Conservation (phyloP, 805 yeast species). For the Saccharomycopsis selenospora region DNA sequence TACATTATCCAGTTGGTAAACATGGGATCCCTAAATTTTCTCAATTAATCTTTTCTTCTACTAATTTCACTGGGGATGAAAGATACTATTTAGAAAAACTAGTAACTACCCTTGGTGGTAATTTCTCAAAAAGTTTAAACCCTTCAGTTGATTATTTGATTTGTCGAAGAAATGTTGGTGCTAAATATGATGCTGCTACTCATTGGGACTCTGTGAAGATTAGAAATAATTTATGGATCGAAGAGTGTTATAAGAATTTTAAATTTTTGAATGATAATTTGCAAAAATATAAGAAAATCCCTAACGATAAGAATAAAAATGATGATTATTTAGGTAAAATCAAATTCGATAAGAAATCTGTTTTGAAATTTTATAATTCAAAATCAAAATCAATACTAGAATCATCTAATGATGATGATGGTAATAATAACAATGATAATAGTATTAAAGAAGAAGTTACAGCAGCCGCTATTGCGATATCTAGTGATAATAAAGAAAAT, state of each 20-base stretch:
- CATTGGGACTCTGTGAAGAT: constrained; percentile 51
- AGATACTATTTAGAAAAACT: constrained; percentile 62
- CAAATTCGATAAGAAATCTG: constrained; percentile 5
- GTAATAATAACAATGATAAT: neutral
- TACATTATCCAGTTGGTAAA: constrained; percentile 59
- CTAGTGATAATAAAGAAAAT: constrained; percentile 9
- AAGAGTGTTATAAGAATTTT: constrained; percentile 68
- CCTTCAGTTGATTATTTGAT: constrained; percentile 65
- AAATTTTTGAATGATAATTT: constrained; percentile 39
- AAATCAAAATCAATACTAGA: constrained; percentile 5
- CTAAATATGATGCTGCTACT: constrained; percentile 67
- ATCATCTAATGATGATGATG: neutral
- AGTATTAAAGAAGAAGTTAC: neutral
- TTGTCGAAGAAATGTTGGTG: constrained; percentile 60
- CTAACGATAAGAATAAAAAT: constrained; percentile 32
- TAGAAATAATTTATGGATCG: constrained; percentile 84
- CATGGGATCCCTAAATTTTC: constrained; percentile 47
- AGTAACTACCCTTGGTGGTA: constrained; percentile 65
- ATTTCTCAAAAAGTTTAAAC: constrained; percentile 58
- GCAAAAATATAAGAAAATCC: constrained; percentile 41
- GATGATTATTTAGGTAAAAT: constrained; percentile 21
- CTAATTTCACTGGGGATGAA: constrained; percentile 84
- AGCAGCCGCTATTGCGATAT: too few relatives aligned
- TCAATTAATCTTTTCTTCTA: constrained; percentile 52
- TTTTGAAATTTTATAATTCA: constrained; percentile 17